Evolutionary conservation across 768 basidiomycete species (phyloP), one percentile per base, ranked within the genome.

Genomic region (Cystobasidium tubakii): DNA sequence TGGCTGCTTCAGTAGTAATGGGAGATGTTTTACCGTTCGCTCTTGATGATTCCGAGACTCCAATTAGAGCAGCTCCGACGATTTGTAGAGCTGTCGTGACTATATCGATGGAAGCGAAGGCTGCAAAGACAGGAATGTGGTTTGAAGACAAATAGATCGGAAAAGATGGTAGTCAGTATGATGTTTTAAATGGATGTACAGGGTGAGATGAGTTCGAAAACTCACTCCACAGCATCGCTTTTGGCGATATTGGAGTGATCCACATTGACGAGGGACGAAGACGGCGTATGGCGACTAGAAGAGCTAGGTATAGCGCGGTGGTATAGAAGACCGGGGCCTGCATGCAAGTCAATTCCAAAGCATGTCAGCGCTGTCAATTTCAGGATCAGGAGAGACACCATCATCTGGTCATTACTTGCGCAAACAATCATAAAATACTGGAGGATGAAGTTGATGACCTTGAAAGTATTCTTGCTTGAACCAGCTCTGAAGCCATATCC

Each of bases 31-130:
- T 70, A 0, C 76, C 66, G 17, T 65, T 36, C n/a, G 76, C 78
- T n/a, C 63, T 27, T 0, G 76, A 77, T 10, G 79, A 80, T 65
- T 82, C 80, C 1, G 81, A 78, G 1, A 79, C 73, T 4, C 82
- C 82, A 53, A 82, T 80, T 12, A 82, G 71, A 42, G 81, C 81
- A 0, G 81, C 81, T 12, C 82, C 82, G 19, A 75, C 76, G 42
- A 82, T 77, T 67, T 82, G 82, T 15, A 82, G 73, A 42, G 81
- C 76, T 10, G 81, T 81, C 29, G 76, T 79, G 39, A 81, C 62
- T 15, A 75, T 71, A 65, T 82, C 81, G 66, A 77, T 76, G 6
- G 77, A 66, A 54, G 81, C 74, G 75, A 82, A 80, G 66, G 74
- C 79, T 77, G 72, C 10, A 13, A 19, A 33, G n/a, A 31, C 17